Conservation (phyloP, 2,329 filamentous ascomycete species). For the Mollisiaceae sp. region DNA sequence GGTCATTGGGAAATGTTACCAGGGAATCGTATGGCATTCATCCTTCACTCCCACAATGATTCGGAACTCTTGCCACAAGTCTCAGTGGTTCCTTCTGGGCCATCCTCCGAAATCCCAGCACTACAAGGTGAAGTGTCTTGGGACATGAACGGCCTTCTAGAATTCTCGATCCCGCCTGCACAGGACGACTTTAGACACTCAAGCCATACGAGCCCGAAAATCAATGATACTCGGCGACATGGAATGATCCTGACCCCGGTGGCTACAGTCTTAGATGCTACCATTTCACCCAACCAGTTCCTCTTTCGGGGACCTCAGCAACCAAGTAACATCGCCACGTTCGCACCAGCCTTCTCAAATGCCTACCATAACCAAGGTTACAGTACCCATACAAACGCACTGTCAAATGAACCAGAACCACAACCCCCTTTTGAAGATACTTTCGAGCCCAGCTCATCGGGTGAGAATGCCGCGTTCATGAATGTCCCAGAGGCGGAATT, state of each 20-base stretch:
- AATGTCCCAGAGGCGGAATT: neutral
- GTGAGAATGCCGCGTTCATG: neutral
- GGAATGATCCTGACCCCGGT: neutral
- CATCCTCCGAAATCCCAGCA: neutral
- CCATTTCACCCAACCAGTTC: neutral
- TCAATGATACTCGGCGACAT: conserved; percentile 1
- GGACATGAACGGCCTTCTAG: neutral
- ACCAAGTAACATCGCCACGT: neutral
- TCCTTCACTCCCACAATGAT: neutral
- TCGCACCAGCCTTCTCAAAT: neutral
- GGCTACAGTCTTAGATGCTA: neutral
- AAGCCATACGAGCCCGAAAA: neutral
- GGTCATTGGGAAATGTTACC: neutral
- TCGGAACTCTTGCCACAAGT: neutral
- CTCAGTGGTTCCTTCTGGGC: neutral
- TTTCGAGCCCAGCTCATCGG: neutral
- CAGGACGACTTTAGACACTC: neutral
- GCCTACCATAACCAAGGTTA: neutral
- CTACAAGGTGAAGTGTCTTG: neutral
- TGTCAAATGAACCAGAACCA: neutral
- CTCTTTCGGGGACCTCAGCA: neutral
- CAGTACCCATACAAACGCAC: neutral
- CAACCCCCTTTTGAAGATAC: neutral
- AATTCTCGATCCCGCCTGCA: neutral
- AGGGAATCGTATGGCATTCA: neutral